Base-by-base conservation (phyloP, 768 basidiomycete genomes). In the Mycena epipterygia region DNA sequence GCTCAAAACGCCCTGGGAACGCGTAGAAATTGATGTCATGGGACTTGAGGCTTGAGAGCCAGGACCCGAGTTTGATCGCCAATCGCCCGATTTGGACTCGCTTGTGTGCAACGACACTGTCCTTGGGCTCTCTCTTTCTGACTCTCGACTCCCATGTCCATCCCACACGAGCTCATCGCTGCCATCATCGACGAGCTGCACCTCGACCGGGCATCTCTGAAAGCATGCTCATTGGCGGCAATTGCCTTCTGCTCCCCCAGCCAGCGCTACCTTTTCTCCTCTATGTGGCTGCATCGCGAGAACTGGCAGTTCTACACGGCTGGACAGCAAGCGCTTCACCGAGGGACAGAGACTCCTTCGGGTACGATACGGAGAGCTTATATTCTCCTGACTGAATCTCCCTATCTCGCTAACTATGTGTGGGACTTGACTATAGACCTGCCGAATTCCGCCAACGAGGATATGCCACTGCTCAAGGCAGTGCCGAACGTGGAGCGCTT, bases 101-200 rank as follows among this genome's bases (percentile, higher is more conserved):
- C n/a, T n/a, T n/a, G n/a, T 37, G 35, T 37, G 35, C 35, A 37
- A 37, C 35, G 35, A 37, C 55, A 42, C 32, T 13, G 27, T 41
- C 19, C 33, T 63, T 39, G 52, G 52, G n/a, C 63, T 44, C 51
- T 30, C 63, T 44, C 37, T 58, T 27, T 11, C 35, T 42, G 37
- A 46, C 33, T 58, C n/a, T n/a, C n/a, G 37, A 46, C 33, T 58
- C 44, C 44, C 3, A 57, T 64, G 61, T 27, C 61, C 21, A 39
- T 74, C 12, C 66, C 69, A 11, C 42, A 21, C n/a, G 70, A 74
- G 58, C 70, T 71, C 35, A 46, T 71, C 32, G 62, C 61, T 5
- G 42, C 37, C 7, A 68, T 74, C 58, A 58, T 74, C 29, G 73
- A 74, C 59, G 73, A 71, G n/a, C 58, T 74, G 29, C 44, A 59